Conservation (phyloP, 2,329 filamentous ascomycete genomes). For the Calonectria pteridis region DNA sequence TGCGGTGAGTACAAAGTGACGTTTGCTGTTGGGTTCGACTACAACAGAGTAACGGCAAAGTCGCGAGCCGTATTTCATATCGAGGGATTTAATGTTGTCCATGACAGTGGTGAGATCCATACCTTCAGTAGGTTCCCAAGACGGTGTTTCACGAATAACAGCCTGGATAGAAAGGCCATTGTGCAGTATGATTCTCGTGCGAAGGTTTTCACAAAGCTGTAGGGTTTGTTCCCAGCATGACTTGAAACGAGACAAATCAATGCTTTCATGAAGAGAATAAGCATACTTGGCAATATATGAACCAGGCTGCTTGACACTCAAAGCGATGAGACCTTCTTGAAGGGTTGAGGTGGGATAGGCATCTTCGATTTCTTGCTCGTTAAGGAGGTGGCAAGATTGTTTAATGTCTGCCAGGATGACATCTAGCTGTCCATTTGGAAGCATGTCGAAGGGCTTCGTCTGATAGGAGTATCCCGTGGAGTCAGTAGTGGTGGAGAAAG, state of each 20-base stretch:
- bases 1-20: neutral
- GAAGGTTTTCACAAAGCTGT: neutral
- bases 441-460: neutral
- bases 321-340: conserved; percentile 16
- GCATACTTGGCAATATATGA: conserved; percentile 10
- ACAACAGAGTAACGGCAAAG: conserved; percentile 1
- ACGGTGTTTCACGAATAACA: neutral
- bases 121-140: neutral
- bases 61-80: conserved; percentile 5
- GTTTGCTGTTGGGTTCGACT: neutral
- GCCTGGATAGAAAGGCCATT: neutral
- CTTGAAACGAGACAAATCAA: neutral
- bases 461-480: neutral
- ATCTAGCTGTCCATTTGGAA: neutral
- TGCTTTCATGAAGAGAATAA: neutral
- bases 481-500: neutral
- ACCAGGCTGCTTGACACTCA: conserved; percentile 5
- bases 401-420: neutral
- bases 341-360: neutral
- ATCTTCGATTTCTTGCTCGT: neutral
- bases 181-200: neutral
- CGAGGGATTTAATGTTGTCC: neutral
- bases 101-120: neutral
- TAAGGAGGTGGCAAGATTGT: neutral
- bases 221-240: neutral